Percentiles rank a stretch among this genome's conserved stretches.
Evolutionary conservation across 148 eudicot species (phyloP).

Genomic region (Arctostaphylos glauca): DNA sequence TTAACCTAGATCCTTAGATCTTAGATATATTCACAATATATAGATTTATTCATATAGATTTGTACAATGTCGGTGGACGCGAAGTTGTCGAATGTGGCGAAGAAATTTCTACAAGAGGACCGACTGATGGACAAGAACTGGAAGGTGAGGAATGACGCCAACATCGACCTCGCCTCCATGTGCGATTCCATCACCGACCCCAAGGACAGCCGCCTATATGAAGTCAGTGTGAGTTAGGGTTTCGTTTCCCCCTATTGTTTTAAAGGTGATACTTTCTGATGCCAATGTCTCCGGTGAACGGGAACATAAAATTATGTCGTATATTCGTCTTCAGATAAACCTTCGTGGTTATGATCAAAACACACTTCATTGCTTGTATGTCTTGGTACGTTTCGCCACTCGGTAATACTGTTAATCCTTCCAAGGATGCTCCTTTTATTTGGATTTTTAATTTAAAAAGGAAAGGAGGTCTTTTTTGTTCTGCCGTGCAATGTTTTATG

Average conservation of each 20-base stretch:
- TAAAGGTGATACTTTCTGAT: constrained; percentile 94
- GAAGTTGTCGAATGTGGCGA: too few relatives aligned
- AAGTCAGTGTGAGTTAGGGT: too few relatives aligned
- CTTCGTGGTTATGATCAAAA: constrained; percentile 95
- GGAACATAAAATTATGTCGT: constrained; percentile 97
- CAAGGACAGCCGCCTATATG: too few relatives aligned
- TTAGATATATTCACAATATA: too few relatives aligned
- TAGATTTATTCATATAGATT: too few relatives aligned
- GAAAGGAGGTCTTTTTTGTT: not conserved
- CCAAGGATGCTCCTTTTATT: not conserved
- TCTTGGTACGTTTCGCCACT: constrained; percentile 61
- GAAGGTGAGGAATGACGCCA: too few relatives aligned
- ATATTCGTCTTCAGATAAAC: constrained; percentile 90
- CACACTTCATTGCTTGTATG: constrained; percentile 94
- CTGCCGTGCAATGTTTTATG: not conserved
- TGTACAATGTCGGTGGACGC: too few relatives aligned
- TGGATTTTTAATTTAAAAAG: not conserved
- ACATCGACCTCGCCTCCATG: too few relatives aligned
- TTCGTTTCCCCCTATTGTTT: constrained; percentile 19
- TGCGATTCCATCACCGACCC: too few relatives aligned
- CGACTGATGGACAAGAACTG: too few relatives aligned
- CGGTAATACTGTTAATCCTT: not conserved
- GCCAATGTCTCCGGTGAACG: constrained; percentile 99
- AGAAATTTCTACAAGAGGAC: too few relatives aligned
- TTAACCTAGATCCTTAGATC: too few relatives aligned